phyloP scores from a whole-genome alignment of 2,329 filamentous ascomycete species.

The Cladosporium sp. region DNA sequence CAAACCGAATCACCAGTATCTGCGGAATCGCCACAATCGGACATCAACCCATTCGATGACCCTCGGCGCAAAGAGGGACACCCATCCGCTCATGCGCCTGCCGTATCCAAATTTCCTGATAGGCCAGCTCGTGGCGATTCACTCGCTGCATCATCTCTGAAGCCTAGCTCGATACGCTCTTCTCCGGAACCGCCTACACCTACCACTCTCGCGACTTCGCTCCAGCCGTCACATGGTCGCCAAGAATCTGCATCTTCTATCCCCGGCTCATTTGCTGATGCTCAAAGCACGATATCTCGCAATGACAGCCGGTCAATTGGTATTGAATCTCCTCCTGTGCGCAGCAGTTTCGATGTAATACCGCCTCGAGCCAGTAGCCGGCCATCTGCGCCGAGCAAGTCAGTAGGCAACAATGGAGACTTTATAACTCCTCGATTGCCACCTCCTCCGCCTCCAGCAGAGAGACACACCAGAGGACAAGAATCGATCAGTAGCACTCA shows the following conservation, averaged over 20 bases:
- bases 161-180: constrained; percentile 17
- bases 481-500: constrained; percentile 44
- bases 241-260: constrained; percentile 35
- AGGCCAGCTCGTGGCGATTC: constrained; percentile 58
- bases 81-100: constrained; percentile 26
- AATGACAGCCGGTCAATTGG: constrained; percentile 22
- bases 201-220: constrained; percentile 34
- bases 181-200: constrained; percentile 34
- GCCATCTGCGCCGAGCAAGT: constrained; percentile 40
- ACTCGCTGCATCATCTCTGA: constrained; percentile 36
- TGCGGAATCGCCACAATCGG: constrained; percentile 33
- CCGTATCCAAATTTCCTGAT: constrained; percentile 37
- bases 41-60: constrained; percentile 36
- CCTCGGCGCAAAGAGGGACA: constrained; percentile 30
- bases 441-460: constrained; percentile 34
- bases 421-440: constrained; percentile 45
- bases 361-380: constrained; percentile 45
- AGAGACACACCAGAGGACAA: constrained; percentile 33
- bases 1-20: constrained; percentile 36
- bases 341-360: constrained; percentile 38
- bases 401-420: constrained; percentile 32
- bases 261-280: constrained; percentile 33
- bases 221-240: constrained; percentile 30
- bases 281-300: constrained; percentile 27
- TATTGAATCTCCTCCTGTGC: constrained; percentile 18